Base-by-base conservation (phyloP, 495 filamentous ascomycete genomes). In the Xylaria castorea region DNA sequence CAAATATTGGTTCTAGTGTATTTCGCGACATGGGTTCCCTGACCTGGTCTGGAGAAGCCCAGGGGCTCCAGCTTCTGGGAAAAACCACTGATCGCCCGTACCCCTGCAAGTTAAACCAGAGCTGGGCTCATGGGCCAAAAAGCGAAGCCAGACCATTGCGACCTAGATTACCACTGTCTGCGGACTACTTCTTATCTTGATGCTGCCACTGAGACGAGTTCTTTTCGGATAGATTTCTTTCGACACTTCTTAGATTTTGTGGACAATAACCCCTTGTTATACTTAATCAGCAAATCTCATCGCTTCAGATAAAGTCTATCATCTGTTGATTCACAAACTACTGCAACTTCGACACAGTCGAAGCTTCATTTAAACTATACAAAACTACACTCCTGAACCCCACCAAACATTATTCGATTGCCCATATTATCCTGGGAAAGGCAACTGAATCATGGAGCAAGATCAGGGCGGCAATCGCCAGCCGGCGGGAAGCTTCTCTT, bases 391-490 rank as follows among this genome's bases (percentile, higher is more conserved):
- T n/a, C 30, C 27, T 16, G 34, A 6, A 20, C 11, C 27, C 55
- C 38, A 8, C 25, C 18, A 50, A 32, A 70, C 66, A 25, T 8
- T 42, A 30, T 46, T 48, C 36, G 12, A 27, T 44, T 58, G 36
- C 51, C 32, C 16, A 36, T 22, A 44, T 40, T 36, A 42, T 25
- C 50, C 36, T 42, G 25, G 18, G 38, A 48, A 62, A 51, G 16
- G 36, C 48, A 42, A 25, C 18, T 36, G n/a, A 40, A 36, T 25
- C 34, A 78, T 78, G 78, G 78, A 80, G 30, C 76, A 78, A 30
- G 71, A 69, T n/a, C 30, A 64, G 16, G 40, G 64, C 65, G 55
- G 63, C 32, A 68, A 25, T 44, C 65, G 71, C 22, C 67, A 70
- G 9, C 69, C 68, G 61, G 71, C 67, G 14, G 71, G 72, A 14